Base-by-base conservation (phyloP, 2,329 filamentous ascomycete species). In the Eutypella sp. region DNA sequence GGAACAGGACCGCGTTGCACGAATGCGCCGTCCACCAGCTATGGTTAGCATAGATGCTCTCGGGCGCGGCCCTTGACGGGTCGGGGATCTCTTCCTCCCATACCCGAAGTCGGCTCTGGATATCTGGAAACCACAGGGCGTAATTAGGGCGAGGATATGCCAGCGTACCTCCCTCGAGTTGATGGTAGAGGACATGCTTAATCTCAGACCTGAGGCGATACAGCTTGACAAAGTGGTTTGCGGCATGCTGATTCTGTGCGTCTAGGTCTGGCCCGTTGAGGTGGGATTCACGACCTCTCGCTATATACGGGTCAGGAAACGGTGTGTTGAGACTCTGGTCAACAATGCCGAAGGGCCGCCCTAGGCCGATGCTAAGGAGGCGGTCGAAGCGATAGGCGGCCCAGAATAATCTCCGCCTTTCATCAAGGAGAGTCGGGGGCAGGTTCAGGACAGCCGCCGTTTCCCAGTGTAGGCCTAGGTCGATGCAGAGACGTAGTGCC, bases 401-500 rank as follows among this genome's bases (percentile, higher is more conserved):
- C 44, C 51, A 57, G 47, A 53, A 57, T 25, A 62, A 45, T 9
- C 60, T 56, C 18, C 62, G 50, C 20, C 60, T 53, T 22, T 58
- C 51, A 29, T 64, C 41, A 44, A 64, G 42, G 18, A 58, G 22
- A 3, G 44, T 34, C 38, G 54, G 47, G 22, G 55, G 55, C 47
- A 49, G 52, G 40, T 50, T 39, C 13, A 58, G 40, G 20, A 53
- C 44, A n/a, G 49, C 49, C 19, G 52, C 48, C 18, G 53, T 58
- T 50, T 65, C 62, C 61, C 59, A 64, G 43, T 66, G 62, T 22
- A 66, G 46, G 10, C 61, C 63, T 5, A 62, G 52, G 29, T 65
- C 62, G 33, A 65, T 57, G 41, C 58, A 62, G 16, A 65, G 46
- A 4, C 63, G 57, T 41, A 66, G 47, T 18, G 61, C 61, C 49